Base-by-base conservation (phyloP, 306 rosid genomes). In the Corylus americana region DNA sequence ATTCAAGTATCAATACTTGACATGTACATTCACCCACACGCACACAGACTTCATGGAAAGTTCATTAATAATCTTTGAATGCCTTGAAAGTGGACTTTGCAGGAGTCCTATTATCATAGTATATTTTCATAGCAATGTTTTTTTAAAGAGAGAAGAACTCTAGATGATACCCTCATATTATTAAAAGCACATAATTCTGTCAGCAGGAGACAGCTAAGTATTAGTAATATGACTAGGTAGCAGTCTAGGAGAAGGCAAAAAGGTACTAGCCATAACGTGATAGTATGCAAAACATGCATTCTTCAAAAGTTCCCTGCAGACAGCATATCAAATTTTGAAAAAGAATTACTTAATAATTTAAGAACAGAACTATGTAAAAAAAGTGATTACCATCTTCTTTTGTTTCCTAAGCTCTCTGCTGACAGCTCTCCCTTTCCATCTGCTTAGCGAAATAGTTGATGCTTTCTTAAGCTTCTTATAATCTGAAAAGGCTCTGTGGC, bases 391-490 rank as follows among this genome's bases (percentile, higher is more conserved):
- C 84, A 77, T 88, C 80, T 84, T 88, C 80, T 84, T 74, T 47
- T 79, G 73, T 78, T 85, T 85, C 22, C 55, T 55, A 72, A 74
- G 78, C 76, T 74, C 67, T 77, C 78, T 89, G 39, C 14, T 63
- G 45, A 81, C 59, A 74, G 59, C 69, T 81, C 81, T 66, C 11
- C 79, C 74, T 80, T 68, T 73, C 71, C 72, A 82, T 68, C 66
- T 74, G 57, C 74, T 81, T 74, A 75, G 89, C 63, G 83, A 82
- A 66, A 72, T 81, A 73, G 74, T 64, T 78, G 84, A 80, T 39
- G 74, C 73, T 64, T 83, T 87, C 78, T 79, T 85, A 75, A 82
- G 85, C 57, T 59, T 87, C 70, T 85, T 82, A 82, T 87, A 87
- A 35, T 83, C 82, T n/a, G 83, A 85, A 55, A 64, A 82, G 73